These are phyloP conservation scores for Musa troglodytarum DNA, from an alignment of 176 grass and related monocot species.

Conservation along the genomic window DNA sequence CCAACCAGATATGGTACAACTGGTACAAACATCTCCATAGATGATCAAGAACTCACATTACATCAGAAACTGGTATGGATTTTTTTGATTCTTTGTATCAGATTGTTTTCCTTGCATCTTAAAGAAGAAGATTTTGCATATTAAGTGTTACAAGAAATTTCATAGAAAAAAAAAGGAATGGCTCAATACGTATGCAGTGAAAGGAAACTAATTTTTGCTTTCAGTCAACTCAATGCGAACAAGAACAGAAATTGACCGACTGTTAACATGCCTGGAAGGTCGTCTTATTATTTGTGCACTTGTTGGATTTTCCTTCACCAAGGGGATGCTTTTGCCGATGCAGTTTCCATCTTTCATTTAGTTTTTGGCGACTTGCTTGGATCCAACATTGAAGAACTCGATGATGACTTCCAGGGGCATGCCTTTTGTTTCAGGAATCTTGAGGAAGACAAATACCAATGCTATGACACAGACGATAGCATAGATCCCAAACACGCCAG, in stretches of 20 bases:
- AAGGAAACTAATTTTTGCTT: background rate
- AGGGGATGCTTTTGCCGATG: background rate
- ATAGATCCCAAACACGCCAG: conserved; percentile 51
- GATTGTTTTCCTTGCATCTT: background rate
- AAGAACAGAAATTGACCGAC: background rate
- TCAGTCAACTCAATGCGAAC: background rate
- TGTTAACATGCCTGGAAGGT: background rate
- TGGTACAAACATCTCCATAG: too few species aligned
- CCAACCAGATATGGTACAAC: too few species aligned
- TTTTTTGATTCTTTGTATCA: background rate
- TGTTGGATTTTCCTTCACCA: background rate
- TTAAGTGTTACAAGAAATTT: background rate
- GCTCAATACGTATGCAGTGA: background rate
- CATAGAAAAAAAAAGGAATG: background rate
- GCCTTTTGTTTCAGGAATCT: conserved; percentile 79
- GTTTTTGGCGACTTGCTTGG: conserved; percentile 3
- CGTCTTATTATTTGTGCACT: background rate
- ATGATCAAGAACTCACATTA: too few species aligned
- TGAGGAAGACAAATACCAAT: conserved; percentile 50
- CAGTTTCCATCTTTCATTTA: background rate
- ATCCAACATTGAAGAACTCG: conserved; percentile 73
- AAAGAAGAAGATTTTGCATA: background rate
- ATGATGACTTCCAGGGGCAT: conserved; percentile 79
- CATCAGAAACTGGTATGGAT: too few species aligned
- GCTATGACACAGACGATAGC: conserved; percentile 55